Percentiles rank a stretch among this genome's conserved stretches.
phyloP scores from a whole-genome alignment of 345 rosid species.

The Citrus reticulata region DNA sequence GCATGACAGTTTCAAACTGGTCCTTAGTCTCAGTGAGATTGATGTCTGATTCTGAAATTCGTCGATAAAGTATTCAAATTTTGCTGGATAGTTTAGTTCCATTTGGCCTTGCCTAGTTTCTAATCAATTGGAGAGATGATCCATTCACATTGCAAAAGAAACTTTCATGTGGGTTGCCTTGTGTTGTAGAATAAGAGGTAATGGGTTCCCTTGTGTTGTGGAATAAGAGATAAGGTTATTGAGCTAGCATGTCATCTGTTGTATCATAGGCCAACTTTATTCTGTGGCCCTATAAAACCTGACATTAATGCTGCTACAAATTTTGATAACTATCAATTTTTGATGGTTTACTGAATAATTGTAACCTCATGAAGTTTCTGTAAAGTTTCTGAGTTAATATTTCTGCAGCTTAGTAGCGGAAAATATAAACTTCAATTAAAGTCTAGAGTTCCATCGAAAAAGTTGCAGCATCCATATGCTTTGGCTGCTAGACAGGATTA shows the following conservation, averaged over 20 bases:
- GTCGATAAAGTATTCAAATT: neutral
- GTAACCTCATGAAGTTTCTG: neutral
- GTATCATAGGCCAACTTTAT: too few relatives aligned
- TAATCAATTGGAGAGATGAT: neutral
- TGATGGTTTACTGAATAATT: neutral
- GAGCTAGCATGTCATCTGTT: too few relatives aligned
- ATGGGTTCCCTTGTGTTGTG: neutral
- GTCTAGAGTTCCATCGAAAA: constrained; percentile 27
- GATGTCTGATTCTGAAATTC: neutral
- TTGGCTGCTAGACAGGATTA: constrained; percentile 42
- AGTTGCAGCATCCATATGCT: constrained; percentile 23
- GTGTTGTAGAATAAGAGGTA: neutral
- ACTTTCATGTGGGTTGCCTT: neutral
- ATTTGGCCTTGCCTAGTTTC: neutral
- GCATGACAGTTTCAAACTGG: too few relatives aligned
- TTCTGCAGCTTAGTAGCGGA: constrained; percentile 35
- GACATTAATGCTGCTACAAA: too few relatives aligned
- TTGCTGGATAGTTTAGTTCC: neutral
- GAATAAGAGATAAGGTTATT: too few relatives aligned
- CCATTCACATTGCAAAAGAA: too few relatives aligned
- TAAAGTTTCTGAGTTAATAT: neutral
- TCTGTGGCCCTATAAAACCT: too few relatives aligned
- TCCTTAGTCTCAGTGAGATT: neutral
- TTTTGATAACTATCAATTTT: neutral
- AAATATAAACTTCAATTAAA: constrained; percentile 29